Conservation (phyloP, 208 protist genomes). For the Crithidia acanthocephali region DNA sequence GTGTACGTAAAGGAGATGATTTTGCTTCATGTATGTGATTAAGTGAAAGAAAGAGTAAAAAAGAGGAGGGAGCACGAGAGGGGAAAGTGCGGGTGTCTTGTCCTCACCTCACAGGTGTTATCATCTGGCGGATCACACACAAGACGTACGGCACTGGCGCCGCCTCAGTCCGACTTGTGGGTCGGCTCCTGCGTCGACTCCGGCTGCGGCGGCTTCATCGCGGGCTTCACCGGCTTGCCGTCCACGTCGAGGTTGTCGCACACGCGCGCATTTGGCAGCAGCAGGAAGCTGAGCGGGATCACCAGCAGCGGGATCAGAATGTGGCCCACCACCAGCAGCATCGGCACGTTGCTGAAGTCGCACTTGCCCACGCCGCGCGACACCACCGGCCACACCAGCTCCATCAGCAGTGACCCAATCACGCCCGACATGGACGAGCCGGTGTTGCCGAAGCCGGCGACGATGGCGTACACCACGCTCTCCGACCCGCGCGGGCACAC, state of each 20-base stretch:
- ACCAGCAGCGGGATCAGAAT: slow-evolving; percentile 50
- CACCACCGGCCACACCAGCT: slow-evolving; percentile 51
- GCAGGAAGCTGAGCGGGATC: slow-evolving; percentile 63
- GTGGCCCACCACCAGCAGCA: slow-evolving; percentile 67
- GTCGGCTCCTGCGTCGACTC: slow-evolving; percentile 7
- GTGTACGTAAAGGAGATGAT: no score
- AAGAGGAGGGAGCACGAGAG: no score
- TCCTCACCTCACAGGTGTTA: neutral
- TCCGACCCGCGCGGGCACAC: slow-evolving; percentile 84
- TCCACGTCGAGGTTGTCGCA: slow-evolving; percentile 58
- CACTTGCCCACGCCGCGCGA: slow-evolving; percentile 34
- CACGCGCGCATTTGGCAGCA: slow-evolving; percentile 58
- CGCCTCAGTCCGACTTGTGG: neutral
- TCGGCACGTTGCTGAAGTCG: slow-evolving; percentile 68
- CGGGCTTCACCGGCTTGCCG: slow-evolving; percentile 41
- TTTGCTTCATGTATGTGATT: neutral
- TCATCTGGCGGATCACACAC: neutral
- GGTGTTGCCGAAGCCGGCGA: slow-evolving; percentile 84
- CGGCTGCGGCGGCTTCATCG: slow-evolving; percentile 3
- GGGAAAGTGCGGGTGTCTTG: neutral
- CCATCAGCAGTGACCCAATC: slow-evolving; percentile 58
- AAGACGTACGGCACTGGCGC: neutral
- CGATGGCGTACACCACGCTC: slow-evolving; percentile 76
- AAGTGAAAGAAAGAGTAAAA: no score
- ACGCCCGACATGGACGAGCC: slow-evolving; percentile 47